phyloP scores from a whole-genome alignment of 768 basidiomycete species.

The Russula abietina region DNA sequence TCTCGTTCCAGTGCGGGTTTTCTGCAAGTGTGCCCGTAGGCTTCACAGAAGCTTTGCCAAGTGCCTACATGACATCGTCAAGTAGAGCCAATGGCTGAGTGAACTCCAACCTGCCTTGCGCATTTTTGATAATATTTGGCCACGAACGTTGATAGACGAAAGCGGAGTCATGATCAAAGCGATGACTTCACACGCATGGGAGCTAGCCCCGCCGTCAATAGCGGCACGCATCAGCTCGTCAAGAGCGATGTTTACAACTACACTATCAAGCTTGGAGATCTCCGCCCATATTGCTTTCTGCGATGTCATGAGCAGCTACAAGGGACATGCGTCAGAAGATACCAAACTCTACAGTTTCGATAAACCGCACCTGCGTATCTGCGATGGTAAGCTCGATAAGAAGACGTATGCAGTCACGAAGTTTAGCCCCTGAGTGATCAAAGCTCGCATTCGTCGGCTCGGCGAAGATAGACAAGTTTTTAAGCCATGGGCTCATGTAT shows the following conservation, averaged over 20 bases:
- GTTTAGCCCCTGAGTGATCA: conserved; percentile 64
- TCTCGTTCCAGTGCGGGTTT: conserved; percentile 73
- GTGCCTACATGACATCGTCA: conserved; percentile 40
- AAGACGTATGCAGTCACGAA: conserved; percentile 77
- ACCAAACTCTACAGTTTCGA: background rate
- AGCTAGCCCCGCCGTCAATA: conserved; percentile 76
- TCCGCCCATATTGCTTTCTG: conserved; percentile 77
- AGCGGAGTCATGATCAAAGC: conserved; percentile 67
- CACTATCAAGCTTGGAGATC: conserved; percentile 60
- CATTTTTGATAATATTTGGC: conserved; percentile 68
- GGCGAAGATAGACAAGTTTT: conserved; percentile 65
- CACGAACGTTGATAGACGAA: conserved; percentile 71
- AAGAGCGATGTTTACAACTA: conserved; percentile 63
- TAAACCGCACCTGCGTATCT: conserved; percentile 56
- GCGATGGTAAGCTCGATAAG: conserved; percentile 68
- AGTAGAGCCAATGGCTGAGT: background rate
- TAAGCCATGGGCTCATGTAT: conserved; percentile 86
- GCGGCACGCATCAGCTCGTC: conserved; percentile 79
- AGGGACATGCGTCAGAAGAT: background rate
- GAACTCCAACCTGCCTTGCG: conserved; percentile 52
- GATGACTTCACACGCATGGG: conserved; percentile 67
- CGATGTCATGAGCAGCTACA: conserved; percentile 55
- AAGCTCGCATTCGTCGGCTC: conserved; percentile 63
- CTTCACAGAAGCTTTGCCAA: conserved; percentile 66
- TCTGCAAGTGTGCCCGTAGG: conserved; percentile 58